These are phyloP conservation scores for Cyberlindnera misumaiensis DNA, from an alignment of 805 yeast genomes.

Conservation along the genomic window DNA sequence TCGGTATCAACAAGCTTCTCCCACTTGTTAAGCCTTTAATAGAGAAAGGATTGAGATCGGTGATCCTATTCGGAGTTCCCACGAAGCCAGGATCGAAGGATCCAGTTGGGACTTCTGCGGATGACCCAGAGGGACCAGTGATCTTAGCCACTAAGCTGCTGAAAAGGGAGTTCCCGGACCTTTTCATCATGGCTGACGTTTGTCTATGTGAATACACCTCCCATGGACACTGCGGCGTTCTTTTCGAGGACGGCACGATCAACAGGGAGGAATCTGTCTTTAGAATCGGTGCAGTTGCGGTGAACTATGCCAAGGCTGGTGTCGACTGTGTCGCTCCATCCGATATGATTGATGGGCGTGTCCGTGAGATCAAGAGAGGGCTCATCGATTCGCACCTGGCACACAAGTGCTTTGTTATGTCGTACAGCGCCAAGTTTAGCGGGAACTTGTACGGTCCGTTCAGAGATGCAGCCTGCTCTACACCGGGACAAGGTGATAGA, in stretches of 20 bases:
- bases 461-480: constrained; percentile 93
- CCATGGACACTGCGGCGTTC: constrained; percentile 97
- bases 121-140: constrained; percentile 94
- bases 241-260: constrained; percentile 80
- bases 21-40: constrained; percentile 68
- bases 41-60: constrained; percentile 76
- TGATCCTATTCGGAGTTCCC: constrained; percentile 90
- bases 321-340: constrained; percentile 95
- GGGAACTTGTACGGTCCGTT: constrained; percentile 95
- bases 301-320: constrained; percentile 92
- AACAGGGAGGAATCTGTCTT: constrained; percentile 68
- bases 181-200: constrained; percentile 88
- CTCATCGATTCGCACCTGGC: constrained; percentile 76
- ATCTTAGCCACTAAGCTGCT: constrained; percentile 69
- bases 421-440: constrained; percentile 90
- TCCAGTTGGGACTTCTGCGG: constrained; percentile 80
- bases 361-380: constrained; percentile 80
- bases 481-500: constrained; percentile 87
- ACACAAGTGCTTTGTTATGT: constrained; percentile 82
- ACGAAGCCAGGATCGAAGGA: constrained; percentile 72
- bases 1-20: constrained; percentile 73
- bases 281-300: constrained; percentile 91
- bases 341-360: constrained; percentile 96
- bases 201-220: constrained; percentile 94
- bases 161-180: constrained; percentile 61